A percentile compares a stretch with the other conserved stretches of the same genome.
phyloP scores from a whole-genome alignment of 2,329 filamentous ascomycete genomes.

The Arthrinium puccinioides region DNA sequence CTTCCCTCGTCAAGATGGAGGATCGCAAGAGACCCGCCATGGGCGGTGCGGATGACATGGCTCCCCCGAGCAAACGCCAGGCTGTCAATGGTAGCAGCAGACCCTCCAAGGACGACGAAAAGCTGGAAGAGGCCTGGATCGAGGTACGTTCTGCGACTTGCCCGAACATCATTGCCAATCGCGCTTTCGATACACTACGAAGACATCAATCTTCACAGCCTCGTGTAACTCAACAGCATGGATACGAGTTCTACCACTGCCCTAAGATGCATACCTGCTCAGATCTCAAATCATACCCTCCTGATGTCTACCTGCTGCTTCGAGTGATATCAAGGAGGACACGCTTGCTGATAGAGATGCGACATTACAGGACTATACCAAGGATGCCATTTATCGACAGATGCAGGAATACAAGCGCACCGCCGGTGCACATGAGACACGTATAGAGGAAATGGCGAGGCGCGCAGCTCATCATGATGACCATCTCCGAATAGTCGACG shows the following conservation, averaged over 20 bases:
- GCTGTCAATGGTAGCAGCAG: constrained; percentile 72
- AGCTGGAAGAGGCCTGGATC: constrained; percentile 55
- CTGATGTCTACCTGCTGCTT: too few relatives aligned
- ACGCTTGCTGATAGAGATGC: constrained; percentile 28
- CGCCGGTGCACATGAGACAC: constrained; percentile 71
- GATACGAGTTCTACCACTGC: too few relatives aligned
- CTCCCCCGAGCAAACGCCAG: constrained; percentile 86
- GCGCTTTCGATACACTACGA: too few relatives aligned
- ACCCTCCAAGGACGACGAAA: constrained; percentile 47
- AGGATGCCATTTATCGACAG: constrained; percentile 93
- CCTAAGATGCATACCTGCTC: too few relatives aligned
- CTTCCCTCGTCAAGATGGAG: constrained; percentile 93
- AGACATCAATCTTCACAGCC: too few relatives aligned
- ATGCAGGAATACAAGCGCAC: constrained; percentile 98
- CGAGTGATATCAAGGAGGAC: background rate
- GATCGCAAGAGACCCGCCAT: constrained; percentile 95
- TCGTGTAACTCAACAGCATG: too few relatives aligned
- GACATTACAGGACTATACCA: constrained; percentile 69
- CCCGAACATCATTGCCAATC: too few relatives aligned
- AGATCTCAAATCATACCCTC: too few relatives aligned
- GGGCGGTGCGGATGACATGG: constrained; percentile 71
- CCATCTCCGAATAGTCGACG: constrained; percentile 82
- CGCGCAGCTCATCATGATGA: constrained; percentile 80
- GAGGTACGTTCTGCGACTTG: constrained; percentile 57
- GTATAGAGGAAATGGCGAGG: constrained; percentile 74